Evolutionary conservation across 164 flowering plant genomes (phyloP), one percentile per base, ranked within the genome.

Genomic region (Dillenia suffruticosa): DNA sequence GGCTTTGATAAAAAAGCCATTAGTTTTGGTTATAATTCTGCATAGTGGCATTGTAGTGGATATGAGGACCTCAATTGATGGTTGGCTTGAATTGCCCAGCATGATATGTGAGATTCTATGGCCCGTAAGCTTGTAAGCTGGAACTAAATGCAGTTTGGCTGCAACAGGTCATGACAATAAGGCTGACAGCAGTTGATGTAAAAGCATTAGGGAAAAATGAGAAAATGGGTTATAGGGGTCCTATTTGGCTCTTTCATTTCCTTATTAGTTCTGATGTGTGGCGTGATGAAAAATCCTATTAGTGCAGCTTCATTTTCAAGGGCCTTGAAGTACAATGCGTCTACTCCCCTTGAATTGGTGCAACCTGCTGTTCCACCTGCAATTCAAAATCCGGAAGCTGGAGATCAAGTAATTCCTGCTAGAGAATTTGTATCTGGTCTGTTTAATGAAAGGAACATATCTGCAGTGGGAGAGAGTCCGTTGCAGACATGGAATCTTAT

Each of bases 401-500:
- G 54, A 22, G 56, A 85, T 48, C 72, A 76, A 61, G 92, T 81
- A 19, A 62, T 91, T 49, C 75, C 96, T 44, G 62, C 80, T 47
- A 84, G 86, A 19, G 49, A 45, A 46, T 54, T 91, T 14, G 74
- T 74, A 50, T 72, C 74, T 51, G 60, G 73, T 68, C 85, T 94
- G 47, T 88, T 81, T 77, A 56, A 74, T 54, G 68, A 13, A 45
- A 75, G 83, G 68, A 91, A 94, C 64, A 43, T 87, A 11, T 81
- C 97, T 10, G 46, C 51, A 46, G 85, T 74, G 65, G 97, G 87
- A 74, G 56, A 73, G 46, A 68, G 44, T 57, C 72, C 90, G 64
- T 72, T 94, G 79, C 70, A 65, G 56, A 87, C 96, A 61, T 94
- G 99, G 99, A 76, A 77, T 59, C 81, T 71, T 58, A 64, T 91